A percentile compares a stretch with the other conserved stretches of the same genome.
These are phyloP conservation scores for Cytospora mali DNA, from an alignment of 2,329 filamentous ascomycete species.

Conservation along the genomic window DNA sequence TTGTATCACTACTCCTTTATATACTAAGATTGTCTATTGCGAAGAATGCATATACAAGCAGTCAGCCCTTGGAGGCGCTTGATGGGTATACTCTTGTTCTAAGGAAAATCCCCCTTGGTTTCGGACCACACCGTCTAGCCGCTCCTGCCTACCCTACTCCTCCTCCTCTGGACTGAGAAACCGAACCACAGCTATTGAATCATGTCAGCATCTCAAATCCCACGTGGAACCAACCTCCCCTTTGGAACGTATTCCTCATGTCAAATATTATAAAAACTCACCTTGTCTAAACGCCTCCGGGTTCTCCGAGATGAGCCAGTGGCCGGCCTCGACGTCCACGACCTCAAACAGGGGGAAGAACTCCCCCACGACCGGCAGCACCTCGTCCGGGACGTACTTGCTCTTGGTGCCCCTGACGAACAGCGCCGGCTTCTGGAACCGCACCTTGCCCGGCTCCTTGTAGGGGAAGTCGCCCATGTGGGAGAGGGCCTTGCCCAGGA, in stretches of 20 bases:
- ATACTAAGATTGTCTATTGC: not conserved
- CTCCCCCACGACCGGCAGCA: conserved; percentile 73
- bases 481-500: conserved; percentile 67
- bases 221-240: not conserved
- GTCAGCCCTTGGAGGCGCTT: conserved; percentile 17
- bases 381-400: conserved; percentile 79
- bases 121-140: not conserved
- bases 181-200: conserved; percentile 37
- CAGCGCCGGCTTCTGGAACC: conserved; percentile 77
- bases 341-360: conserved; percentile 81
- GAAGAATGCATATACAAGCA: conserved; percentile 5
- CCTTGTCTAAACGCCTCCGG: conserved; percentile 76
- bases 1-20: not conserved
- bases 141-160: conserved; percentile 33
- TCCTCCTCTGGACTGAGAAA: conserved; percentile 40
- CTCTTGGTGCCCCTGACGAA: conserved; percentile 80
- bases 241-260: too few relatives aligned
- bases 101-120: not conserved
- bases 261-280: conserved; percentile 42
- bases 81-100: not conserved
- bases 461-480: conserved; percentile 89
- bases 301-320: conserved; percentile 90
- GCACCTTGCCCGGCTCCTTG: conserved; percentile 65
- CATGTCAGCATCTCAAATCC: conserved; percentile 6
- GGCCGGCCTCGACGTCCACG: conserved; percentile 75